Evolutionary conservation across 2,329 filamentous ascomycete species (phyloP).

Genomic region (Cordyceps militaris): DNA sequence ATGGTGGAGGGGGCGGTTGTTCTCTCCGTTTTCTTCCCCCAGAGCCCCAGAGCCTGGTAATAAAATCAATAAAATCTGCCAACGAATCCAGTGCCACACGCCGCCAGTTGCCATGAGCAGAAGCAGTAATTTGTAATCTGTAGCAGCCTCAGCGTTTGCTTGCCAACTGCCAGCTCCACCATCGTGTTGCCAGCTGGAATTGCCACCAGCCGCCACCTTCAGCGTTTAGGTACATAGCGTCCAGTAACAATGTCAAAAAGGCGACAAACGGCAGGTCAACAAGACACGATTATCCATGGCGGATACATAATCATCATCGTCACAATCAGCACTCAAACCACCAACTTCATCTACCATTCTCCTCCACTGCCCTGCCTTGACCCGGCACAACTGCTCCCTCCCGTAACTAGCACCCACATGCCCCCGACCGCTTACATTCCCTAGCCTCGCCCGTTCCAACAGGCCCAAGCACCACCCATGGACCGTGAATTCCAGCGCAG

Average conservation of each 20-base stretch:
- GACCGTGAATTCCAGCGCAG: neutral
- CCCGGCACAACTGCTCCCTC: neutral
- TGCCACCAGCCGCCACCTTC: neutral
- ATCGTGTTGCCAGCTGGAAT: neutral
- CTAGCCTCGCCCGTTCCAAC: neutral
- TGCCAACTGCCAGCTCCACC: neutral
- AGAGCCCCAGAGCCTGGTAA: too few species aligned
- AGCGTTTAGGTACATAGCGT: neutral
- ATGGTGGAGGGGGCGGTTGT: neutral
- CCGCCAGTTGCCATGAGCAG: conserved; percentile 10
- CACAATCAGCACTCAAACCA: neutral
- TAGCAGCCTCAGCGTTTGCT: conserved; percentile 2
- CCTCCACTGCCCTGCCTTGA: neutral
- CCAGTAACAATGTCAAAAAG: too few species aligned
- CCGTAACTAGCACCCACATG: conserved; percentile 4
- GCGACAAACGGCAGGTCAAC: neutral
- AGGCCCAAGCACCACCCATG: neutral
- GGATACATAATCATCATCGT: neutral
- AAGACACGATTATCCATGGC: neutral
- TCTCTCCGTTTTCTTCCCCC: too few species aligned
- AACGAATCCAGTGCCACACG: neutral
- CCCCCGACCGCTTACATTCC: conserved; percentile 8
- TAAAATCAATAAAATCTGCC: too few species aligned
- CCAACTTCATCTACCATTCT: neutral
- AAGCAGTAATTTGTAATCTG: too few species aligned